These are phyloP conservation scores for Glycyrrhiza uralensis DNA, from an alignment of 306 rosid species.

Conservation along the genomic window DNA sequence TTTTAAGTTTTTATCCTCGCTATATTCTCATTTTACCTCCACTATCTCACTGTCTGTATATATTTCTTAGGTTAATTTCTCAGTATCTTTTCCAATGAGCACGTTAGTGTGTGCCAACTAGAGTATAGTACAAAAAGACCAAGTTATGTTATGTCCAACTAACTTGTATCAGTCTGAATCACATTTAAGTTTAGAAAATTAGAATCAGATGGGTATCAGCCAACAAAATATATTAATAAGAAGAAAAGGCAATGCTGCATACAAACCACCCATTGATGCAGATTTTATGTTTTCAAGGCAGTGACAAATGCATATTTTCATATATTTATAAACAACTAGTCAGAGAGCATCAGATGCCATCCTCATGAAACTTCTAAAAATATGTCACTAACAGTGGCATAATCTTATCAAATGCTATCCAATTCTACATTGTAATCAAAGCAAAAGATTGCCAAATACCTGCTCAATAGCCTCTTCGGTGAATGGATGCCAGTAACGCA, in stretches of 20 bases:
- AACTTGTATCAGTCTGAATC: not conserved
- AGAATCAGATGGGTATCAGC: slow-evolving; percentile 6
- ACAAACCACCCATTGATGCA: slow-evolving; percentile 6
- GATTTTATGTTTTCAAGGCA: not conserved
- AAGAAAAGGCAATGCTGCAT: not conserved
- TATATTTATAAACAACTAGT: not conserved
- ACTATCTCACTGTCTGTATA: not conserved
- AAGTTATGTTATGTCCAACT: not conserved
- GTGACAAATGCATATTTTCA: not conserved
- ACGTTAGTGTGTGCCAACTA: not conserved
- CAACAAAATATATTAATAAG: not conserved
- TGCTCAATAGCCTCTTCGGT: slow-evolving; percentile 90
- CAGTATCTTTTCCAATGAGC: not conserved
- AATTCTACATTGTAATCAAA: not conserved
- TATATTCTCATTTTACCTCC: not conserved
- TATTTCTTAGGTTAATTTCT: not conserved
- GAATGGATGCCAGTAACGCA: slow-evolving; percentile 99
- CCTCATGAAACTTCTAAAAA: not conserved
- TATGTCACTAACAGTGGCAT: not conserved
- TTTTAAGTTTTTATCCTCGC: not conserved
- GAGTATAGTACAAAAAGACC: not conserved
- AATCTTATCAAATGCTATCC: slow-evolving; percentile 4
- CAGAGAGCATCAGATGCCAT: not conserved
- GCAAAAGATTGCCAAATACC: slow-evolving; percentile 40
- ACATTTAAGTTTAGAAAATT: not conserved